A percentile compares a stretch with the other conserved stretches of the same genome.
Evolutionary conservation across 2,329 filamentous ascomycete genomes (phyloP).

Genomic region (Aspergillus sp.): DNA sequence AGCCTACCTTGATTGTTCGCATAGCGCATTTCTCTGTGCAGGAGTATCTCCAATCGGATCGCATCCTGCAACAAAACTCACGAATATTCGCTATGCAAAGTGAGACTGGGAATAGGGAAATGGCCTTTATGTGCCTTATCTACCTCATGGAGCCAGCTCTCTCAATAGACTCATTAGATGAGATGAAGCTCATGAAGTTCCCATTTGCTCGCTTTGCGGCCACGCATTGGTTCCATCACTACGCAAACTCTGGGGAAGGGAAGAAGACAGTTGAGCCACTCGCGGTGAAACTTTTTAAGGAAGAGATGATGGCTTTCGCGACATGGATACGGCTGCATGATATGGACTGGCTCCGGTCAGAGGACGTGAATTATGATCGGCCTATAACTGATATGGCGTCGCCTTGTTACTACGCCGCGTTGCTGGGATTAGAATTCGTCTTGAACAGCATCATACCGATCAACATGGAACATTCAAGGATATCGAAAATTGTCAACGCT

Average conservation of each 20-base stretch:
- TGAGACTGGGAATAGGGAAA: not conserved
- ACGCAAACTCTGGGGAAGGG: not conserved
- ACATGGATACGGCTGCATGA: not conserved
- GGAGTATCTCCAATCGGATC: conserved; percentile 30
- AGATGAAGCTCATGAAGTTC: not conserved
- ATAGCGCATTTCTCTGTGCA: conserved; percentile 34
- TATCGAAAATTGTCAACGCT: not conserved
- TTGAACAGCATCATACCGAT: not conserved
- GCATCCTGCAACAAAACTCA: conserved; percentile 1
- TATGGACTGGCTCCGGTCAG: not conserved
- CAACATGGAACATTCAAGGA: not conserved
- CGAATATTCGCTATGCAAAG: not conserved
- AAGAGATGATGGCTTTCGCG: not conserved
- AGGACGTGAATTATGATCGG: not conserved
- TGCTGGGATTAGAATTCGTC: not conserved
- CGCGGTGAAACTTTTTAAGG: not conserved
- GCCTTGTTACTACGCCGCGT: not conserved
- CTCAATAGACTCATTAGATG: not conserved
- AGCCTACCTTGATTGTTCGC: conserved; percentile 10
- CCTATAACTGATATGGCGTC: not conserved
- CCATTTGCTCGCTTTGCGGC: not conserved
- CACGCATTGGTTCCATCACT: not conserved
- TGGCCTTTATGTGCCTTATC: not conserved
- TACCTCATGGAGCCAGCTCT: not conserved
- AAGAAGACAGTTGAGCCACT: not conserved